phyloP scores from a whole-genome alignment of 768 basidiomycete species.

The Rhodocollybia butyracea region DNA sequence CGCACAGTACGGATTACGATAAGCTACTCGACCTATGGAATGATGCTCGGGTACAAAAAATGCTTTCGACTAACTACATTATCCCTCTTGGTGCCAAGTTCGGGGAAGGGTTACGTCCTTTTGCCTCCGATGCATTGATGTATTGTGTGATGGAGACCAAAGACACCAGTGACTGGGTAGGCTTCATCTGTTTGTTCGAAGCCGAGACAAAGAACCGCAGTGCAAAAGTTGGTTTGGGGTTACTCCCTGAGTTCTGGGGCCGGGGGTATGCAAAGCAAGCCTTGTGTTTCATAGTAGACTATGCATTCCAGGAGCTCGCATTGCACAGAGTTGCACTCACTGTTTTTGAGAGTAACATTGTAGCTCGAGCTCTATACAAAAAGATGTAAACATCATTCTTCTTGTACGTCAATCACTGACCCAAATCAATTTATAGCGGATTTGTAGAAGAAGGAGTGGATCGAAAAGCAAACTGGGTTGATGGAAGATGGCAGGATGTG shows the following conservation, averaged over 20 bases:
- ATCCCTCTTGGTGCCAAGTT: slow-evolving; percentile 7
- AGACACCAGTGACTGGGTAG: neutral
- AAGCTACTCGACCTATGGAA: slow-evolving; percentile 26
- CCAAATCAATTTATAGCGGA: slow-evolving; percentile 21
- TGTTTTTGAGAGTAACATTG: slow-evolving; percentile 34
- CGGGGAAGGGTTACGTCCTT: neutral
- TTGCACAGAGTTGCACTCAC: slow-evolving; percentile 38
- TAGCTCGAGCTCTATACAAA: slow-evolving; percentile 36
- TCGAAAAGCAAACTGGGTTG: slow-evolving; percentile 30
- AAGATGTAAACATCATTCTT: no score
- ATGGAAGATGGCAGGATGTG: slow-evolving; percentile 34
- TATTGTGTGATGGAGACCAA: neutral
- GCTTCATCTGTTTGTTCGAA: neutral
- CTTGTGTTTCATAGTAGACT: slow-evolving; percentile 35
- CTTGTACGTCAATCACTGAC: slow-evolving; percentile 16
- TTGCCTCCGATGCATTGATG: no score
- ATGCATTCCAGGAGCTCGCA: slow-evolving; percentile 35
- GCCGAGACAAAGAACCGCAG: slow-evolving; percentile 19
- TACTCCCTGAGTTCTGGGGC: slow-evolving; percentile 29
- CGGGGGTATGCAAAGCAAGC: slow-evolving; percentile 40
- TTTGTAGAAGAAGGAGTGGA: slow-evolving; percentile 37
- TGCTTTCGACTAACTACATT: slow-evolving; percentile 9
- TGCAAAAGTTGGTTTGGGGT: slow-evolving; percentile 27
- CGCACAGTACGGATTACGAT: slow-evolving; percentile 26
- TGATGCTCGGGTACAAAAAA: slow-evolving; percentile 23